phyloP scores from a whole-genome alignment of 2,329 filamentous ascomycete species.

The Sarocladiaceae sp. region DNA sequence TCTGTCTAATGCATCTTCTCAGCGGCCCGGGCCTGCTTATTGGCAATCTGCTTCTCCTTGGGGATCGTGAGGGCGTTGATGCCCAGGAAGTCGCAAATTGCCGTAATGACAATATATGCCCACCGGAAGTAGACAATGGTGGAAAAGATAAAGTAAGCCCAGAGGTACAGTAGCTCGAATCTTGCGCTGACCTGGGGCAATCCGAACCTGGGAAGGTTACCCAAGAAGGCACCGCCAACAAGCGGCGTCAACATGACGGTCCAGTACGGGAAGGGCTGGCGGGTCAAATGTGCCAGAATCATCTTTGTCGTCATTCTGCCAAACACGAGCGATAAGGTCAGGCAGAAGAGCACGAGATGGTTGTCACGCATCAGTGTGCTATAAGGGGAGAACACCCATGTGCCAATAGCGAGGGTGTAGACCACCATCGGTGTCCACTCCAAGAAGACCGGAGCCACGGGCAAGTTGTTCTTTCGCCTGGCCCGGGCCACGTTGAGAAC shows the following conservation, averaged over 20 bases:
- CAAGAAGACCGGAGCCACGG: constrained; percentile 75
- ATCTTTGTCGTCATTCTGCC: constrained; percentile 98
- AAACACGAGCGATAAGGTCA: constrained; percentile 95
- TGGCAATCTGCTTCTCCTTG: constrained; percentile 51
- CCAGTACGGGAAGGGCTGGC: constrained; percentile 94
- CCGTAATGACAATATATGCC: constrained; percentile 84
- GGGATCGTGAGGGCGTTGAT: constrained; percentile 93
- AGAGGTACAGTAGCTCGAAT: constrained; percentile 74
- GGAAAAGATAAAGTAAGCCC: constrained; percentile 77
- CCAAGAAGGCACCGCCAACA: constrained; percentile 74
- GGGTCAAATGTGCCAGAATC: constrained; percentile 89
- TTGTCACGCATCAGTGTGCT: constrained; percentile 77
- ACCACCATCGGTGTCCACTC: constrained; percentile 91
- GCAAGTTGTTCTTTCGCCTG: constrained; percentile 63
- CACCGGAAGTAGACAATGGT: constrained; percentile 84
- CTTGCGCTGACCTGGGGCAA: constrained; percentile 58
- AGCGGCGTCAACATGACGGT: constrained; percentile 85
- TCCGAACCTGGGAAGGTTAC: constrained; percentile 74
- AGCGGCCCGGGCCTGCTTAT: constrained; percentile 35
- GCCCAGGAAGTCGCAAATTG: constrained; percentile 85
- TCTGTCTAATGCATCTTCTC: constrained; percentile 27
- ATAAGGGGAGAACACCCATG: constrained; percentile 87
- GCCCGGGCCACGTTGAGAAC: constrained; percentile 78
- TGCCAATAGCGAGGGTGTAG: constrained; percentile 66
- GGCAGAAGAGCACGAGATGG: constrained; percentile 83